Evolutionary conservation across 106 monocot genomes (phyloP), one percentile per base, ranked within the genome.

Genomic region (Dioscorea alata): DNA sequence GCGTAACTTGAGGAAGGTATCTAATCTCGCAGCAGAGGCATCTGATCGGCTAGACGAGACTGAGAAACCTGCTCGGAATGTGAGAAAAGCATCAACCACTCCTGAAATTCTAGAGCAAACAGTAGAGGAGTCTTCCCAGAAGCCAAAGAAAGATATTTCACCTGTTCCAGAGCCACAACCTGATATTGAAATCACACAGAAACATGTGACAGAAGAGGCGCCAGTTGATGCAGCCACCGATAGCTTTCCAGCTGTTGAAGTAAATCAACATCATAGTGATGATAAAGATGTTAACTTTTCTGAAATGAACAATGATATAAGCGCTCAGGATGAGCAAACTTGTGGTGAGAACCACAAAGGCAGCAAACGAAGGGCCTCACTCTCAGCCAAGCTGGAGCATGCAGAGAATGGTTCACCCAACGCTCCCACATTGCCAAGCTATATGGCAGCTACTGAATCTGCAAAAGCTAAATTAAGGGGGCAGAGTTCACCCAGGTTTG

Each of bases 381-480:
- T 91, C 75, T 72, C 90, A 42, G 42, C 90, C 32, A 85, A 78
- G 66, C 50, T 76, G 18, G 94, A 90, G 51, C 72, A 82, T 64
- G 59, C 59, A 15, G 89, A 97, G 52, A 85, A 85, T 25, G 83
- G 83, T 60, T 16, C 54, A 49, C 84, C 80, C 50, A 87, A 81
- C 33, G 76, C 75, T 67, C 85, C 83, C 34, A 61, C 64, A 4
- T 28, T 94, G 64, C 94, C 94, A 2, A 94, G 90, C 68, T 94
- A 90, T 48, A 94, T 94, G 94, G 79, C 78, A 56, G 59, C 83
- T 58, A 94, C 90, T 64, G 69, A 81, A 69, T 94, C 94, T 71
- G 83, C 85, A 25, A 94, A 90, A 67, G 90, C 90, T 73, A 90
- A 90, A 61, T 48, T 88, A 50, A 73, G 85, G 21, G 88, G 79